phyloP scores from a whole-genome alignment of 331 rosid species.

The Quercus phellos region DNA sequence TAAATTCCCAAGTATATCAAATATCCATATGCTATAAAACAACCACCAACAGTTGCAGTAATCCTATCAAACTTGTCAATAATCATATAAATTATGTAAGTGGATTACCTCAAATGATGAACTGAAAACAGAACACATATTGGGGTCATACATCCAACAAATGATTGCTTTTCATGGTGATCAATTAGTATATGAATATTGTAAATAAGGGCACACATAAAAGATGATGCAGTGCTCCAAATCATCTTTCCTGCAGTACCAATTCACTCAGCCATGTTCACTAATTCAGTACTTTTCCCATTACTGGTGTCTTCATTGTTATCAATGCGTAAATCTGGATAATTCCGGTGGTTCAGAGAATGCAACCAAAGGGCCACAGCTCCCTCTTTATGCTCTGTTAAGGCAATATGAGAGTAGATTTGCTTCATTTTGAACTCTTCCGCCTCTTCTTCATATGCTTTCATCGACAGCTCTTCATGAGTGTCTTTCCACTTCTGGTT shows the following conservation, averaged over 20 bases:
- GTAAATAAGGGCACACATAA: neutral
- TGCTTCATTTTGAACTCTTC: constrained; percentile 78
- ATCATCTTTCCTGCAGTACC: neutral
- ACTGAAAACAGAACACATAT: neutral
- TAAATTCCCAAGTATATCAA: neutral
- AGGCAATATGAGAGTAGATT: constrained; percentile 73
- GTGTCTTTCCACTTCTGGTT: constrained; percentile 90
- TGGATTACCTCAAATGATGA: neutral
- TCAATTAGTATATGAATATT: neutral
- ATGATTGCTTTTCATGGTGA: neutral
- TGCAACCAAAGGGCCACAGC: constrained; percentile 81
- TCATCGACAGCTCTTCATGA: constrained; percentile 86
- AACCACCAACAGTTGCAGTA: neutral
- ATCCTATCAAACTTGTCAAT: neutral
- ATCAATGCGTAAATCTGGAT: constrained; percentile 54
- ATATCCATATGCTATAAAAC: neutral
- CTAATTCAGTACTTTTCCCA: constrained; percentile 13
- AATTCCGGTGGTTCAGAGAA: constrained; percentile 87
- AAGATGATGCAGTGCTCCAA: neutral
- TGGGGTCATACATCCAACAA: neutral
- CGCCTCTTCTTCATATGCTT: constrained; percentile 63
- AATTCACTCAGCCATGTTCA: constrained; percentile 24
- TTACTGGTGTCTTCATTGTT: constrained; percentile 24
- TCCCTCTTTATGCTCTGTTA: constrained; percentile 80
- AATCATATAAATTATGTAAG: neutral